Conservation (phyloP, 2,329 filamentous ascomycete species). For the Diaporthe batatas region DNA sequence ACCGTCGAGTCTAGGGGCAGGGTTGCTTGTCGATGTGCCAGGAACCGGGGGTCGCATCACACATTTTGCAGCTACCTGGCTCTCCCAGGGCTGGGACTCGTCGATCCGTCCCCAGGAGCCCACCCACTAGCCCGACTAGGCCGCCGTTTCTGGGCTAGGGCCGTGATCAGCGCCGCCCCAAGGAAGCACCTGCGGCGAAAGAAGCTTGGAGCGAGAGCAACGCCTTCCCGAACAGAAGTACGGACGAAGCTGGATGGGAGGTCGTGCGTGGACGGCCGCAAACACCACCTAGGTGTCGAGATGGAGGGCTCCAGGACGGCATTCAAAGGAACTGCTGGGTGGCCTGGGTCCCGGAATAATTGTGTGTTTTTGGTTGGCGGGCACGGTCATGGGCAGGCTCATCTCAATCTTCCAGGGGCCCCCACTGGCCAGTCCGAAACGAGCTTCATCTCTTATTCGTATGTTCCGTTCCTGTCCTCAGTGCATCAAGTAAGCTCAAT, state of each 20-base stretch:
- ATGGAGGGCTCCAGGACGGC: not conserved
- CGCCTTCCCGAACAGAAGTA: slow-evolving; percentile 13
- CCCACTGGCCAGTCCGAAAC: slow-evolving; percentile 26
- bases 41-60: slow-evolving; percentile 37
- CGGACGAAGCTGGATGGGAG: slow-evolving; percentile 19
- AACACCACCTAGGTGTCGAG: not conserved
- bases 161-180: slow-evolving; percentile 24
- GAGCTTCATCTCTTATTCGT: slow-evolving; percentile 24
- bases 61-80: slow-evolving; percentile 33
- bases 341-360: slow-evolving; percentile 15
- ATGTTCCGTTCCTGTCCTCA: slow-evolving; percentile 17
- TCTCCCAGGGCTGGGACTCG: slow-evolving; percentile 19
- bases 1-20: slow-evolving; percentile 37
- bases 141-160: slow-evolving; percentile 20
- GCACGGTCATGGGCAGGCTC: slow-evolving; percentile 10
- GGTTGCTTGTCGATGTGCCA: slow-evolving; percentile 38
- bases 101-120: slow-evolving; percentile 33
- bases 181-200: slow-evolving; percentile 31
- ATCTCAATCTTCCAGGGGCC: slow-evolving; percentile 10
- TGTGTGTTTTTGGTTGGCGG: slow-evolving; percentile 13
- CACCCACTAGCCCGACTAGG: slow-evolving; percentile 19
- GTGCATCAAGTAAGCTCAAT: slow-evolving; percentile 18
- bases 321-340: slow-evolving; percentile 2
- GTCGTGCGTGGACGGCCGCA: slow-evolving; percentile 1
- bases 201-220: slow-evolving; percentile 28